Conservation (phyloP, 2,329 filamentous ascomycete species). For the Aspergillus sclerotialis region DNA sequence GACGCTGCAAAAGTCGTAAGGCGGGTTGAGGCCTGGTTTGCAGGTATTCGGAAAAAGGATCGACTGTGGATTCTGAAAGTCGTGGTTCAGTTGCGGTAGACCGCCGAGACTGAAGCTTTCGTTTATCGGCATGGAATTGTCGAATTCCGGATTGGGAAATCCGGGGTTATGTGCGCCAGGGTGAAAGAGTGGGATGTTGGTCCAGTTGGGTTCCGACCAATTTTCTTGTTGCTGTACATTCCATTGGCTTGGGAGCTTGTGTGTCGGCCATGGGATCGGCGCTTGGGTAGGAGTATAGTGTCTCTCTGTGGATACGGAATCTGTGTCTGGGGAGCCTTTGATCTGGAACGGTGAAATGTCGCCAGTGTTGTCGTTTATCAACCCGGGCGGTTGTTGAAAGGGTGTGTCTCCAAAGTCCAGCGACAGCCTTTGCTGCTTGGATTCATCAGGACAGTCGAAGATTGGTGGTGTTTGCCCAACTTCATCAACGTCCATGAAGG, state of each 20-base stretch:
- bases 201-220: slow-evolving; percentile 2
- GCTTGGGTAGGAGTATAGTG: slow-evolving; percentile 2
- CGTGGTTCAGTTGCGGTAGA: slow-evolving; percentile 1
- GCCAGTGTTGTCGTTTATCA: slow-evolving; percentile 2
- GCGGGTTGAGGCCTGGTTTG: neutral
- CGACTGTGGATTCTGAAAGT: slow-evolving; percentile 2
- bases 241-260: slow-evolving; percentile 2
- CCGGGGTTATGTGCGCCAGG: neutral
- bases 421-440: slow-evolving; percentile 1
- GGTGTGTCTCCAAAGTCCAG: neutral
- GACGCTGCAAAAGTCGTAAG: neutral
- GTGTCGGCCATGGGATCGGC: slow-evolving; percentile 5
- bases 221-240: slow-evolving; percentile 2
- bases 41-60: slow-evolving; percentile 1
- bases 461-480: slow-evolving; percentile 7
- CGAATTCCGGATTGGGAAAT: neutral
- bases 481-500: slow-evolving; percentile 6
- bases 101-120: slow-evolving; percentile 2
- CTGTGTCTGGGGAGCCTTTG: slow-evolving; percentile 1
- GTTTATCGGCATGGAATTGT: slow-evolving; percentile 1
- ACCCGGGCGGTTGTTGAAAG: slow-evolving; percentile 3
- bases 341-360: slow-evolving; percentile 1
- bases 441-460: slow-evolving; percentile 1
- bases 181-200: neutral
- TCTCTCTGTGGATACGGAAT: slow-evolving; percentile 3